These are phyloP conservation scores for Boletus calvinii DNA, from an alignment of 1,284 basidiomycete species.

Conservation along the genomic window DNA sequence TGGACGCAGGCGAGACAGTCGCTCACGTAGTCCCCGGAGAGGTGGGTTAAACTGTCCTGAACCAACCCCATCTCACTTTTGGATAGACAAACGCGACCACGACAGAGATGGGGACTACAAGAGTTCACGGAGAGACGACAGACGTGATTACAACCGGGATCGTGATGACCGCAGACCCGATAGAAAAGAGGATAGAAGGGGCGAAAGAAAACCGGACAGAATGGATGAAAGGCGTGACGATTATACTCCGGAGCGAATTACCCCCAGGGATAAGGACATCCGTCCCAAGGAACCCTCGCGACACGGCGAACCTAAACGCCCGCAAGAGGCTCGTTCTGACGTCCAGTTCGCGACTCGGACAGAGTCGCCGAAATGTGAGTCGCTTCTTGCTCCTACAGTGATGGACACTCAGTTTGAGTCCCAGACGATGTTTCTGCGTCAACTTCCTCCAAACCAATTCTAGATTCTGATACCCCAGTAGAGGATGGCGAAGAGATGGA, in stretches of 20 bases:
- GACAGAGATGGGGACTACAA: conserved; percentile 39
- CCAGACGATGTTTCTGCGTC: conserved; percentile 15
- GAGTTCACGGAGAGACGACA: conserved; percentile 39
- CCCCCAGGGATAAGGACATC: conserved; percentile 26
- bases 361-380: conserved; percentile 28
- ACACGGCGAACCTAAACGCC: conserved; percentile 23
- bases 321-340: conserved; percentile 21
- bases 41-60: conserved; percentile 22
- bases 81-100: conserved; percentile 34
- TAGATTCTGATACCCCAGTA: conserved; percentile 41
- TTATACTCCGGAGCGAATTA: conserved; percentile 24
- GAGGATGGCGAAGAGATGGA: conserved; percentile 72
- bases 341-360: conserved; percentile 19
- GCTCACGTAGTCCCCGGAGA: conserved; percentile 68
- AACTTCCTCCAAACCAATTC: conserved; percentile 33
- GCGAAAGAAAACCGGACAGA: conserved; percentile 23
- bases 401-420: conserved; percentile 5
- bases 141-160: conserved; percentile 39
- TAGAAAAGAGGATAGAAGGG: conserved; percentile 36
- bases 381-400: not conserved
- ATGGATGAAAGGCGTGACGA: conserved; percentile 25
- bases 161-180: conserved; percentile 38
- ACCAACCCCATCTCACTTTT: not conserved
- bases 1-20: conserved; percentile 54
- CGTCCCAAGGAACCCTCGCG: conserved; percentile 24